These are phyloP conservation scores for Dendrocalamus sinicus DNA, from an alignment of 176 grass and related monocot genomes.

Conservation along the genomic window DNA sequence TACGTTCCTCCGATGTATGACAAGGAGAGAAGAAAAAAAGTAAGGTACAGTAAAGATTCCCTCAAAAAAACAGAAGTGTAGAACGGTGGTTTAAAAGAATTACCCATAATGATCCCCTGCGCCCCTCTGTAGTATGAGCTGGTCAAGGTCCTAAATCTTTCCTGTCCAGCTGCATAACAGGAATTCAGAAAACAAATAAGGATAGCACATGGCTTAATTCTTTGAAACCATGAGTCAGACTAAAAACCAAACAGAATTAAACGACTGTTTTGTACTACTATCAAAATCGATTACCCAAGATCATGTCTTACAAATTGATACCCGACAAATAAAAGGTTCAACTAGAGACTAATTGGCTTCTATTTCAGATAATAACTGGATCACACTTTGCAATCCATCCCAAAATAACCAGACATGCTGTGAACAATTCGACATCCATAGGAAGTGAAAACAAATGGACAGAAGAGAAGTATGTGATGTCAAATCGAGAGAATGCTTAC, in stretches of 20 bases:
- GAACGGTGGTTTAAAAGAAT: neutral
- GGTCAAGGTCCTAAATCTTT: slow-evolving; percentile 87
- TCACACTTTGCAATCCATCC: neutral
- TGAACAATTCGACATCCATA: neutral
- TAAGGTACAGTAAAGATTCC: neutral
- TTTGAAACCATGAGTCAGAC: neutral
- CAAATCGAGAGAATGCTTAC: neutral
- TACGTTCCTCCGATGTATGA: neutral
- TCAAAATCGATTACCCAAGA: neutral
- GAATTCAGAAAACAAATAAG: slow-evolving; percentile 4
- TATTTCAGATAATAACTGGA: neutral
- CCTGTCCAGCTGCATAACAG: slow-evolving; percentile 79
- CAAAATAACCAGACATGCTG: neutral
- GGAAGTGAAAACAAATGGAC: neutral
- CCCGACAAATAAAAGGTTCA: neutral
- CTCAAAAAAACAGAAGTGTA: slow-evolving; percentile 1
- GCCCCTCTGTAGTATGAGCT: slow-evolving; percentile 98
- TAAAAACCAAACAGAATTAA: neutral
- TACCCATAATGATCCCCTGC: slow-evolving; percentile 95
- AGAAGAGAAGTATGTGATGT: neutral
- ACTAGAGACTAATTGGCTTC: neutral
- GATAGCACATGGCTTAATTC: neutral
- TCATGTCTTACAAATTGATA: neutral
- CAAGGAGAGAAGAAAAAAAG: neutral
- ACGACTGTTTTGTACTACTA: neutral